These are phyloP conservation scores for Pyrenopolyporus hunteri DNA, from an alignment of 495 filamentous ascomycete species.

Conservation along the genomic window DNA sequence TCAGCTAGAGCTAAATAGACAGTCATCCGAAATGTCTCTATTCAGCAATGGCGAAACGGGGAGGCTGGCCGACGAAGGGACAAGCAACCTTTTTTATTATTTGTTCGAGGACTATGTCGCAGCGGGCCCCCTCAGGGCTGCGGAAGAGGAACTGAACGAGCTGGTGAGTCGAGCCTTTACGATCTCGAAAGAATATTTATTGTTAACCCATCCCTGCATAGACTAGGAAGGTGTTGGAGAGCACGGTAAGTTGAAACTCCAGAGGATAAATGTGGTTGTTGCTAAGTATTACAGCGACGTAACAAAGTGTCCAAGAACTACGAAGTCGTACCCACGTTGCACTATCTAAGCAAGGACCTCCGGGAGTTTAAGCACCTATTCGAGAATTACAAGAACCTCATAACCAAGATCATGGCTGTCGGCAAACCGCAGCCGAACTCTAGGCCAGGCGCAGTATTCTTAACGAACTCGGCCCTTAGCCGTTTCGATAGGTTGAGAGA, in stretches of 20 bases:
- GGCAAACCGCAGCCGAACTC: conserved; percentile 43
- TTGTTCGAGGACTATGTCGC: conserved; percentile 77
- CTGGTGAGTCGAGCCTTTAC: conserved; percentile 59
- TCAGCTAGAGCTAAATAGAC: conserved; percentile 42
- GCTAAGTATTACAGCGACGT: conserved; percentile 29
- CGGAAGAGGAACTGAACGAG: conserved; percentile 78
- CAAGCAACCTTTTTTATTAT: conserved; percentile 83
- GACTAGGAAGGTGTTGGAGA: conserved; percentile 41
- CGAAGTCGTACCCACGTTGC: conserved; percentile 51
- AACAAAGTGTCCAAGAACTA: conserved; percentile 39
- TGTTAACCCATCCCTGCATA: conserved; percentile 18
- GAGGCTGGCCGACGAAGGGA: conserved; percentile 58
- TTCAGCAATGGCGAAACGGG: conserved; percentile 26
- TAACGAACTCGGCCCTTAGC: conserved; percentile 69
- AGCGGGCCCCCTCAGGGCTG: conserved; percentile 58
- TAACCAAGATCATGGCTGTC: conserved; percentile 60
- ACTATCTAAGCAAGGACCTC: conserved; percentile 69
- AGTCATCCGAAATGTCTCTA: conserved; percentile 33
- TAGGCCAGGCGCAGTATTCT: conserved; percentile 29
- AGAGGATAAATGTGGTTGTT: background rate
- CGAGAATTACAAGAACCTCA: conserved; percentile 78
- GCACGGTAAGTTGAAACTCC: conserved; percentile 31
- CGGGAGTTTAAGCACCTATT: conserved; percentile 81
- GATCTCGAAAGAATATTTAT: conserved; percentile 29
- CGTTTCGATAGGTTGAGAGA: conserved; percentile 80